Conservation (phyloP, 371 early-diverging fungal genomes). For the Mucor racemosus region DNA sequence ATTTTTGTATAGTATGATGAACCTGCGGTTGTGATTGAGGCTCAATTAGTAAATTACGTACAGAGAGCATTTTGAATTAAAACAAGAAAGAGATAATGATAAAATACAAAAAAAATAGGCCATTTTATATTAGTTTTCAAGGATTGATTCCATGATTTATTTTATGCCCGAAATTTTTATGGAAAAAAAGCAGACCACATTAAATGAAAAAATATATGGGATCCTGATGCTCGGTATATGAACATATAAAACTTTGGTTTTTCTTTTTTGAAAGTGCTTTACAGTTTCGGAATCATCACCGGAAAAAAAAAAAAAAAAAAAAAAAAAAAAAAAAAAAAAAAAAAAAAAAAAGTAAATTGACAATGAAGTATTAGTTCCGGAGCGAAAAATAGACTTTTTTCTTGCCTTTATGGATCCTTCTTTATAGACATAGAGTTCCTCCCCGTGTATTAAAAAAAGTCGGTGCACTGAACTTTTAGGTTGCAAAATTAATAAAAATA, state of each 20-base stretch:
- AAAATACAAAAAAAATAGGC: background rate
- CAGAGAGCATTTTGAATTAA: slow-evolving; percentile 8
- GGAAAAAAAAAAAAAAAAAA: too few species aligned
- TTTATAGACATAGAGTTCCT: background rate
- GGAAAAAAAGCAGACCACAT: background rate
- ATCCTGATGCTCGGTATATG: background rate
- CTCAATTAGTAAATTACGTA: slow-evolving; percentile 6
- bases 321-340: too few species aligned
- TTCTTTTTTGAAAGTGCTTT: background rate
- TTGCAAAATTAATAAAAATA: too few species aligned
- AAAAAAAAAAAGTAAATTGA: too few species aligned
- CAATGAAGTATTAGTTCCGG: too few species aligned
- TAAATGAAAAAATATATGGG: background rate
- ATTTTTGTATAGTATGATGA: background rate
- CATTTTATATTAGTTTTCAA: background rate
- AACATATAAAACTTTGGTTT: background rate
- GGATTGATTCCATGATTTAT: background rate
- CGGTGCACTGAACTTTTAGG: too few species aligned
- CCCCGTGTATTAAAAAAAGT: background rate
- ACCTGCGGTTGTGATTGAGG: background rate
- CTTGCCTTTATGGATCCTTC: background rate
- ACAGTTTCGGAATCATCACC: too few species aligned
- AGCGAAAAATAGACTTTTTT: too few species aligned
- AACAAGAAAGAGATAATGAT: background rate
- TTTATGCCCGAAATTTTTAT: background rate